phyloP scores from a whole-genome alignment of 257 asterid genomes.

The Fraxinus quadrangulata region DNA sequence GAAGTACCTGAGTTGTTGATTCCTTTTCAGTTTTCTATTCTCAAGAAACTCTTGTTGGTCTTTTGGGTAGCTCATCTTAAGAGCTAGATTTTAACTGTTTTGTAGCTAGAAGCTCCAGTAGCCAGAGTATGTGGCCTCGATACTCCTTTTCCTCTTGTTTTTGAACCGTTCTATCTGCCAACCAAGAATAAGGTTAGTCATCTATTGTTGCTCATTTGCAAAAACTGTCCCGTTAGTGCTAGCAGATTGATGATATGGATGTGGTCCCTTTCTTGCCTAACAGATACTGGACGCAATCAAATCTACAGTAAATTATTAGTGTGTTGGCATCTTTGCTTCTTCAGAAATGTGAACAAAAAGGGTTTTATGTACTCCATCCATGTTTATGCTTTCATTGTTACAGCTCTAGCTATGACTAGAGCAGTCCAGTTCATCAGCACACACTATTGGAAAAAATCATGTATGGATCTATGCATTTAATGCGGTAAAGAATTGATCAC shows the following conservation, averaged over 20 bases:
- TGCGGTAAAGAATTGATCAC: neutral
- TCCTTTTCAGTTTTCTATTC: neutral
- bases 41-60: neutral
- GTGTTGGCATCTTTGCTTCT: conserved; percentile 12
- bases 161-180: conserved; percentile 90
- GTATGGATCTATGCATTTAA: neutral
- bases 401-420: neutral
- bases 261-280: conserved; percentile 20
- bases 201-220: neutral
- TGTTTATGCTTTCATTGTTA: neutral
- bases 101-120: conserved; percentile 94
- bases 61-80: neutral
- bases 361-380: neutral
- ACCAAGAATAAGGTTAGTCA: conserved; percentile 79
- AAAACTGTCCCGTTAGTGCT: neutral
- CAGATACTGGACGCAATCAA: conserved; percentile 94
- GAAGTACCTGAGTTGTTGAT: neutral
- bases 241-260: neutral
- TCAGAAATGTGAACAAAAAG: neutral
- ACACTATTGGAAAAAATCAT: neutral
- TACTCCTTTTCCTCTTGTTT: conserved; percentile 95
- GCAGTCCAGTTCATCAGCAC: neutral
- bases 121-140: conserved; percentile 92
- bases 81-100: neutral
- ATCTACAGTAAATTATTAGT: conserved; percentile 66